Evolutionary conservation across 176 grass and related monocot genomes (phyloP), one percentile per base, ranked within the genome.

Genomic region (Rhipidocladum racemiflorum): DNA sequence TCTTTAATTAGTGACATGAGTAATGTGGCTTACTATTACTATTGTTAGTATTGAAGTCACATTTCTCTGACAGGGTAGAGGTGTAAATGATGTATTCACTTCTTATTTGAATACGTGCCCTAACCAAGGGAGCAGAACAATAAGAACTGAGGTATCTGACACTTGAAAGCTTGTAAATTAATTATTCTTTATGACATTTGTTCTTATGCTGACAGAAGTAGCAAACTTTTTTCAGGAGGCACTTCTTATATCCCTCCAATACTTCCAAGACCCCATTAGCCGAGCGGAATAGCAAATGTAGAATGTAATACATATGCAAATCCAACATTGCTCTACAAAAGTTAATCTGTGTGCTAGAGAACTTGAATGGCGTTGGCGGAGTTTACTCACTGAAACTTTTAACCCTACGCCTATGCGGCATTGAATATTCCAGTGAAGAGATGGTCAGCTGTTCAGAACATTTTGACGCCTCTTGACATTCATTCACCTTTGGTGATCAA

Each of bases 121-220:
- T 23, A 85, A 88, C 78, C 96, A 98, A 86, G 96, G 96, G 81
- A 95, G 96, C 75, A 93, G 96, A 93, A 98, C 96, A 27, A 98
- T 98, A 84, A 95, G 96, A 85, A 98, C 96, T 53, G 96, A 98
- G 96, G 96, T 98, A 95, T 38, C 38, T 76, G 21, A 40, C 7
- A n/a, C 29, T 66, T 57, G 36, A 25, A 63, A 38, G 48, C 7
- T 62, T 49, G 43, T 61, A 74, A 76, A 8, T 66, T 40, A 39
- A 83, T 68, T 88, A 35, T 75, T 78, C 53, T 29, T 71, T 77
- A 34, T 64, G 32, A 27, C 25, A 57, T 40, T 30, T 29, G 16
- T 62, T 88, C 17, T 74, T 83, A 59, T 45, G 27, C 81, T 74
- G 68, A 81, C 72, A 71, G 10, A 24, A 42, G 34, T 75, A 61